Evolutionary conservation across 1,284 basidiomycete genomes (phyloP), one percentile per base, ranked within the genome.

Genomic region (Singerocomus inundabilis): DNA sequence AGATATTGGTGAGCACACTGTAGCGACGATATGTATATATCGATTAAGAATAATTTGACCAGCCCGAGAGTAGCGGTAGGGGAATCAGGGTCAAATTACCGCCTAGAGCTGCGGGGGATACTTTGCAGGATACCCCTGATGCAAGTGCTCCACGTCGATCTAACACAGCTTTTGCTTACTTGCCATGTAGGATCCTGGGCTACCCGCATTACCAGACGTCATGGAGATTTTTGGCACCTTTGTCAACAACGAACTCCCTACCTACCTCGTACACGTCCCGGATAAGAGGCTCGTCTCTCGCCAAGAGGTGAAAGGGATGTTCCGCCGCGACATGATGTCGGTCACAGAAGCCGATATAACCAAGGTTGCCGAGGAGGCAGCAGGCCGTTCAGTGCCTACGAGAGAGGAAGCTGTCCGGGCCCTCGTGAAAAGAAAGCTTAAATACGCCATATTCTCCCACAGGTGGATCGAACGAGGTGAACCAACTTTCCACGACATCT

Each of bases 401-500:
- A 57, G 66, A 39, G 61, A 66, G 30, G 64, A 64, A 48, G 59
- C 64, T 1, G 37, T 64, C n/a, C 52, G 36, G 39, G 57, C 59
- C 5, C 42, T 68, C 34, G 51, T 81, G 16, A 81, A 76, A 57
- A 78, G 78, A 4, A 73, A 74, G 13, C 72, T 81, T 50, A 77
- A 82, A 40, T 77, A 61, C 77, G 24, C 65, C 81, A 13, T 84
- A 74, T 58, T 81, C 76, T 25, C 77, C 79, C 38, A 77, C 73
- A 5, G 85, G 76, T 40, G 85, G 85, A 15, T 83, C 81, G 7
- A 88, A 80, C 62, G 79, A 77, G n/a, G 82, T 78, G 38, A 11
- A 60, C 83, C 50, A 75, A 85, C 60, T 77, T 86, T 64, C 76
- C 83, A n/a, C 72, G 74, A 35, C 72, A 51, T 64, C 40, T 38